Evolutionary conservation across 345 rosid species (phyloP).

Genomic region (Cardamine resedifolia): DNA sequence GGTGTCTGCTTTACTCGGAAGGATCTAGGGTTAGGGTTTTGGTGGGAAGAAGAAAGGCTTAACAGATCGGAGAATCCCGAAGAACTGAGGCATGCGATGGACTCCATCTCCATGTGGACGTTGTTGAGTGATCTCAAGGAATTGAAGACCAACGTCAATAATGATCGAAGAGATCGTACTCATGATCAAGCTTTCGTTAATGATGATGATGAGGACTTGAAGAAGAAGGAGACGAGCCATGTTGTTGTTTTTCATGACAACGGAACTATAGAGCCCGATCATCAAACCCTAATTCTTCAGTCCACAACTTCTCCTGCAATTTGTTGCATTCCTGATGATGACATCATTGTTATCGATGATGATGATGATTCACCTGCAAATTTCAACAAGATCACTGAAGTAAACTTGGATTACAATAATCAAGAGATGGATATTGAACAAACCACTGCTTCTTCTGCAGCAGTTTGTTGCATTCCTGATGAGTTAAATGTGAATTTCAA

Average conservation of each 20-base stretch:
- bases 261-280: neutral
- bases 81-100: neutral
- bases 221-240: neutral
- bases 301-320: neutral
- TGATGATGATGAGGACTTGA: neutral
- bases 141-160: neutral
- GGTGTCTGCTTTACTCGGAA: neutral
- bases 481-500: no score
- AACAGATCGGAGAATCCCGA: neutral
- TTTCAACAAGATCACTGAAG: neutral
- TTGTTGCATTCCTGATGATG: neutral
- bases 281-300: neutral
- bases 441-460: no score
- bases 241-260: neutral
- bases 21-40: conserved; percentile 15
- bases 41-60: neutral
- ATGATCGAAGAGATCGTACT: neutral
- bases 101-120: neutral
- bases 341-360: neutral
- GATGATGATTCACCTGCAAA: neutral
- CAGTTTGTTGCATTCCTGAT: no score
- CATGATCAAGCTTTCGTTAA: neutral
- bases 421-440: neutral
- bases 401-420: neutral
- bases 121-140: neutral